Evolutionary conservation across 768 basidiomycete genomes (phyloP).

Genomic region (Kockovaella imperatae): DNA sequence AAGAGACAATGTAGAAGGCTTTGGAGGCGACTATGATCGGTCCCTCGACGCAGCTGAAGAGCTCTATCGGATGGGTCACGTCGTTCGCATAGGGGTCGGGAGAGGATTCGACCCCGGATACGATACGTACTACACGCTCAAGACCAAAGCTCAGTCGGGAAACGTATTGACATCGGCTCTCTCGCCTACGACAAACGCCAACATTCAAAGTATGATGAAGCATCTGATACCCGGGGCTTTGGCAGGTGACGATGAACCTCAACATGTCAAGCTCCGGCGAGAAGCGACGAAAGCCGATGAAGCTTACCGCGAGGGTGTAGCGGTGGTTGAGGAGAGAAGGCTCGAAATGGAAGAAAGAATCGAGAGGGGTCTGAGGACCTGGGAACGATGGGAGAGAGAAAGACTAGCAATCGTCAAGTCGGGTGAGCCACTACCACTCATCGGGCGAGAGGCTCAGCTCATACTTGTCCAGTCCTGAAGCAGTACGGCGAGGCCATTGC

Average conservation of each 20-base stretch:
- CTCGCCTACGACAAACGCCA: constrained; percentile 24
- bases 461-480: constrained; percentile 57
- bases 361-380: constrained; percentile 67
- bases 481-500: constrained; percentile 78
- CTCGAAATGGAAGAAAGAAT: constrained; percentile 76
- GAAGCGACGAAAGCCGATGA: constrained; percentile 78
- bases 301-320: constrained; percentile 68
- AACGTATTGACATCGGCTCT: constrained; percentile 24
- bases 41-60: constrained; percentile 67
- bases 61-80: constrained; percentile 52
- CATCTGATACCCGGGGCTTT: constrained; percentile 19
- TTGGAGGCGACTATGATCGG: constrained; percentile 67
- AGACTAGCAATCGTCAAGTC: constrained; percentile 76
- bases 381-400: constrained; percentile 81
- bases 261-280: constrained; percentile 60
- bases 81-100: constrained; percentile 50
- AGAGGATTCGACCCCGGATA: constrained; percentile 49
- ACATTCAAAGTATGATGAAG: constrained; percentile 28
- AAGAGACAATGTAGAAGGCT: constrained; percentile 64
- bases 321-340: constrained; percentile 75
- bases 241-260: constrained; percentile 53
- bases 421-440: no score
- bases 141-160: not conserved
- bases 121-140: constrained; percentile 38
- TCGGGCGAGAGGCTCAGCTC: no score